phyloP scores from a whole-genome alignment of 225 moss, liverwort and hornwort species.

The Ulota crispa region DNA sequence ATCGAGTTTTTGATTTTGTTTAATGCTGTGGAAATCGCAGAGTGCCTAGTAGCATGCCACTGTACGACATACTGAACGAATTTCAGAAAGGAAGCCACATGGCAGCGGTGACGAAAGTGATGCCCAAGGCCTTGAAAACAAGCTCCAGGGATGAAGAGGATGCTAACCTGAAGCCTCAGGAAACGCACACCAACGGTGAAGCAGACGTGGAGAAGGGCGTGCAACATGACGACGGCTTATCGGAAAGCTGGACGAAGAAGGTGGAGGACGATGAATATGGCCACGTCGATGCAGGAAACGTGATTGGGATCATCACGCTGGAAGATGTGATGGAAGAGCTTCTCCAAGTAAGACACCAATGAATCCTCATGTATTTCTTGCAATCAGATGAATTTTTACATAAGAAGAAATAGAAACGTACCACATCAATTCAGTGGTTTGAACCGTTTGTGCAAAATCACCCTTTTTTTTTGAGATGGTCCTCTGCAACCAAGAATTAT shows the following conservation, averaged over 20 bases:
- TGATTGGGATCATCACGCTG: constrained; percentile 82
- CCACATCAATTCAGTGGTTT: too few species aligned
- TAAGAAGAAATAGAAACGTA: background rate
- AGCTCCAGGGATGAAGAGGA: constrained; percentile 36
- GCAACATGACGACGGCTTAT: background rate
- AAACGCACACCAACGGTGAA: constrained; percentile 17
- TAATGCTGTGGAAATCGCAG: constrained; percentile 24
- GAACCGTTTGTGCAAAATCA: too few species aligned
- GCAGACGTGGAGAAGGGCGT: constrained; percentile 35
- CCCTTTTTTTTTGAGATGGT: background rate
- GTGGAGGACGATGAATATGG: constrained; percentile 54
- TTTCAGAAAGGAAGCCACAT: constrained; percentile 94
- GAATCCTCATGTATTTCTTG: background rate
- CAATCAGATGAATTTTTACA: background rate
- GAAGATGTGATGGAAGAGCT: constrained; percentile 96
- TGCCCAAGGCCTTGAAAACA: constrained; percentile 32
- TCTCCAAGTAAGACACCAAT: constrained; percentile 57
- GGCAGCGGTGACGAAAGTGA: constrained; percentile 81
- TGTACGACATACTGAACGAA: constrained; percentile 91
- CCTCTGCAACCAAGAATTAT: background rate
- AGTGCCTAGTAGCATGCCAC: constrained; percentile 58
- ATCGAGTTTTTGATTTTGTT: background rate
- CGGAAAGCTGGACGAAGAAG: background rate
- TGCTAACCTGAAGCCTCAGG: constrained; percentile 40
- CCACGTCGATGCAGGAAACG: constrained; percentile 64